Percentiles rank a stretch among this genome's conserved stretches.
These are phyloP conservation scores for Lipomyces yamadae DNA, from an alignment of 805 yeast species.

Conservation along the genomic window DNA sequence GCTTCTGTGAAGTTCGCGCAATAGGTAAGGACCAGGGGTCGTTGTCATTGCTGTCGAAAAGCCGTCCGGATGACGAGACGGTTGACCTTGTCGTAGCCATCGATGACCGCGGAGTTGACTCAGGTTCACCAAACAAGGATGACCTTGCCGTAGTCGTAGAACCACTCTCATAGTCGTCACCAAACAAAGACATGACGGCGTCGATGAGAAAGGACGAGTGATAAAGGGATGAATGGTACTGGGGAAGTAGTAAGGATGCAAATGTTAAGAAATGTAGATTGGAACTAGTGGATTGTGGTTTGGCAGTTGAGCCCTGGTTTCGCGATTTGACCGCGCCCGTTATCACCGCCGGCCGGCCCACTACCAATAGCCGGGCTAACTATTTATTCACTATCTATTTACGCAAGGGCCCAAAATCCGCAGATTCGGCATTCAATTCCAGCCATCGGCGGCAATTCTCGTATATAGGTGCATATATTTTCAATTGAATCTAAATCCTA, in stretches of 20 bases:
- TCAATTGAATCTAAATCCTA: no score
- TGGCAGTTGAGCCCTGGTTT: neutral
- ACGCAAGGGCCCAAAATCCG: neutral
- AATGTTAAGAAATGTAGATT: neutral
- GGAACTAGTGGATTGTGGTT: neutral
- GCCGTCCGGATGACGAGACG: conserved; percentile 17
- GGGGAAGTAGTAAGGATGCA: neutral
- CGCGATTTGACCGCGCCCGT: conserved; percentile 5
- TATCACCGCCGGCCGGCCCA: conserved; percentile 1
- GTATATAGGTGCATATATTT: neutral
- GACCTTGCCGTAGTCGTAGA: conserved; percentile 24
- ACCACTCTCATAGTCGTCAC: conserved; percentile 39
- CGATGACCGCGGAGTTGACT: conserved; percentile 19
- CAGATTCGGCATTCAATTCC: neutral
- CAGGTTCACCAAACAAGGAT: conserved; percentile 28
- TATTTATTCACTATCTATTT: neutral
- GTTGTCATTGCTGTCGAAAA: conserved; percentile 25
- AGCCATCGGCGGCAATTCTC: neutral
- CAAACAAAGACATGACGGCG: conserved; percentile 37
- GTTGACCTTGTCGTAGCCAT: conserved; percentile 22
- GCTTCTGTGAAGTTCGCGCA: conserved; percentile 24
- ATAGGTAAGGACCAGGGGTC: conserved; percentile 33
- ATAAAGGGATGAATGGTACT: neutral
- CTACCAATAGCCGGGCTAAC: neutral
- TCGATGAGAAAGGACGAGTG: neutral